A percentile compares a stretch with the other conserved stretches of the same genome.
Conservation (phyloP, 2,329 filamentous ascomycete genomes). For the Cercospora sp. region DNA sequence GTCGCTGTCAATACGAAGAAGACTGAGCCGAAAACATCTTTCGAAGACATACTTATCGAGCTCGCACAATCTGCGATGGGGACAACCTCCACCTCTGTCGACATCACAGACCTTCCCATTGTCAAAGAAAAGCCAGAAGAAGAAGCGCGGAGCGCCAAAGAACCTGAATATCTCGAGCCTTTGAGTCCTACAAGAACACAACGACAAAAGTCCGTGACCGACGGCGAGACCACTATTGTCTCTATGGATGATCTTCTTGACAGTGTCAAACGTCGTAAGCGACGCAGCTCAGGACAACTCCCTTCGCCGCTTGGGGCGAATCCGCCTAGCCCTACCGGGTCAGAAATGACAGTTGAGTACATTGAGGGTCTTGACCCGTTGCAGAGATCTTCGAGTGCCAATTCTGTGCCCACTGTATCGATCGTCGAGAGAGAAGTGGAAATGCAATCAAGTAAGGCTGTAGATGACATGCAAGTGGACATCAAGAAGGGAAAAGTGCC, state of each 20-base stretch:
- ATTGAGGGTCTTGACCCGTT: neutral
- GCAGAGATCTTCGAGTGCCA: conserved; percentile 2
- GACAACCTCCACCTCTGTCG: conserved; percentile 5
- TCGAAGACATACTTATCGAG: conserved; percentile 33
- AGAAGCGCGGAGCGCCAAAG: neutral
- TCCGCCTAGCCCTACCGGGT: conserved; percentile 24
- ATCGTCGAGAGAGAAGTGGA: neutral
- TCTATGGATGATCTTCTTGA: conserved; percentile 34
- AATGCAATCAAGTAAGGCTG: conserved; percentile 21
- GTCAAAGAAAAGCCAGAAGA: conserved; percentile 8
- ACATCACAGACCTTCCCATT: conserved; percentile 14
- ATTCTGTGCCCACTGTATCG: neutral
- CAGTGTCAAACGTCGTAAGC: conserved; percentile 34
- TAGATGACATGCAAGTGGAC: conserved; percentile 35
- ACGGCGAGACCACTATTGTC: conserved; percentile 30
- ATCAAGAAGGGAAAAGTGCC: conserved; percentile 21
- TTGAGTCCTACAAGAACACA: conserved; percentile 15
- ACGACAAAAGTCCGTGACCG: conserved; percentile 14
- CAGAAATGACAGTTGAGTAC: neutral
- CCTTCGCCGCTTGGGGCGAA: conserved; percentile 34
- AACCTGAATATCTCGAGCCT: conserved; percentile 25
- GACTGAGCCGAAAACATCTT: conserved; percentile 28
- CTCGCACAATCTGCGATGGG: conserved; percentile 11
- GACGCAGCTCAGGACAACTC: conserved; percentile 27
- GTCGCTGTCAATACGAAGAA: conserved; percentile 4